These are phyloP conservation scores for Dendrocalamus latiflorus DNA, from an alignment of 202 grass and related monocot species.

Conservation along the genomic window DNA sequence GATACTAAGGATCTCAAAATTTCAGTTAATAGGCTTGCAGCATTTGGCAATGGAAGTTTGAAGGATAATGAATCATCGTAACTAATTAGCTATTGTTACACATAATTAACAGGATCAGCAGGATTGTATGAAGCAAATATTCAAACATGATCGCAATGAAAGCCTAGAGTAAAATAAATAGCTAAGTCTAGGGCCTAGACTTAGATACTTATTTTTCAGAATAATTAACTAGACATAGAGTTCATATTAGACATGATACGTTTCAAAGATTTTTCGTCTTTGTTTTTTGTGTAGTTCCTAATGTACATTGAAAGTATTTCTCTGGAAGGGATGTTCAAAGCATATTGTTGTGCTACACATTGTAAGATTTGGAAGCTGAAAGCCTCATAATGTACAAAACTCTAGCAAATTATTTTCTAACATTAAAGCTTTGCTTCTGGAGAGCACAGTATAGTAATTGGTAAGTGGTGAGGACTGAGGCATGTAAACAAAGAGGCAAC, in stretches of 20 bases:
- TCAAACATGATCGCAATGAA: not conserved
- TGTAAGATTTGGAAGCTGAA: not conserved
- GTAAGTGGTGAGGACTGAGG: not conserved
- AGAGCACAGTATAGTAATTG: not conserved
- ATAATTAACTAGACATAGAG: not conserved
- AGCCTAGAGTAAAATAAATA: no score
- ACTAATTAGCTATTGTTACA: not conserved
- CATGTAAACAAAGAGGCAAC: not conserved
- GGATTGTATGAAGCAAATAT: not conserved
- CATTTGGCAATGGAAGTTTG: not conserved
- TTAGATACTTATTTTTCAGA: not conserved
- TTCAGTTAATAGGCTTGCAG: no score
- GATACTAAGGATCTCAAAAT: not conserved
- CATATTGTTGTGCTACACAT: not conserved
- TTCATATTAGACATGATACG: not conserved
- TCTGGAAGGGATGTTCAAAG: not conserved
- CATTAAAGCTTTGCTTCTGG: not conserved
- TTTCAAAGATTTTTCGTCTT: not conserved
- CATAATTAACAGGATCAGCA: not conserved
- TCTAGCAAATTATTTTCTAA: not conserved
- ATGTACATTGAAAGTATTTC: not conserved
- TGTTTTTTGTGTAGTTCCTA: not conserved
- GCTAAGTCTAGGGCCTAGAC: no score
- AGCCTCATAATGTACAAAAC: not conserved
- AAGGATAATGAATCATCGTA: not conserved